These are phyloP conservation scores for Daedalea quercina DNA, from an alignment of 768 basidiomycete species.

Conservation along the genomic window DNA sequence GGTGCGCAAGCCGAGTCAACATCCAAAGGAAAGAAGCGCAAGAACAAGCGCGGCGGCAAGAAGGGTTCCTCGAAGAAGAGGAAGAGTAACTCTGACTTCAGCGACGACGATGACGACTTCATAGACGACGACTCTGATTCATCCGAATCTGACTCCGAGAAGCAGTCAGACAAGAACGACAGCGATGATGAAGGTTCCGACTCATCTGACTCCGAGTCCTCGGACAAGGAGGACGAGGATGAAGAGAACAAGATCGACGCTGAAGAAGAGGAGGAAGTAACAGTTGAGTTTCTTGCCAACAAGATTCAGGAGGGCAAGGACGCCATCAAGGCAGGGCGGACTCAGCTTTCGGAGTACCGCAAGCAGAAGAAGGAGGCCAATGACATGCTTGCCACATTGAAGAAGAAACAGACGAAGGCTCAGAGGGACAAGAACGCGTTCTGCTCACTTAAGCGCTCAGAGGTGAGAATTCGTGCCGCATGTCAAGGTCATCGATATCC, in stretches of 20 bases:
- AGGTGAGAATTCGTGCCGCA: constrained; percentile 26
- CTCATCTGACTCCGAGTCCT: constrained; percentile 9
- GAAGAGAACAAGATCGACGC: constrained; percentile 20
- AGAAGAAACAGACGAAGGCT: constrained; percentile 30
- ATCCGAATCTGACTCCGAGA: constrained; percentile 17
- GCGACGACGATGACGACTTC: constrained; percentile 32
- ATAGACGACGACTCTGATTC: constrained; percentile 19
- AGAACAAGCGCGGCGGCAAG: constrained; percentile 35
- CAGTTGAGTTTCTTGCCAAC: constrained; percentile 36
- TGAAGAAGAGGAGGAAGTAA: constrained; percentile 34
- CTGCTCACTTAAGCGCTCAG: constrained; percentile 51
- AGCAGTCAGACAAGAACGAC: constrained; percentile 10
- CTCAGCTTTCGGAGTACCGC: constrained; percentile 30
- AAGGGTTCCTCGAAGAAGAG: constrained; percentile 39
- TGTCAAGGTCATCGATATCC: not conserved
- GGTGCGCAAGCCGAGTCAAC: constrained; percentile 7
- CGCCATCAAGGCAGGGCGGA: constrained; percentile 33
- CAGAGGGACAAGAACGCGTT: constrained; percentile 52
- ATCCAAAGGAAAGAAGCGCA: constrained; percentile 41
- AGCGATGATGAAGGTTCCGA: constrained; percentile 15
- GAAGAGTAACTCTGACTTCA: constrained; percentile 17
- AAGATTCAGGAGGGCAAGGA: constrained; percentile 38
- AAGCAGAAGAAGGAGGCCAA: constrained; percentile 36
- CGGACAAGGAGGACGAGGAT: constrained; percentile 4
- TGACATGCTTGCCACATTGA: constrained; percentile 28